Conservation (phyloP, 139 green algal genomes). For the Picochlorum sp. region DNA sequence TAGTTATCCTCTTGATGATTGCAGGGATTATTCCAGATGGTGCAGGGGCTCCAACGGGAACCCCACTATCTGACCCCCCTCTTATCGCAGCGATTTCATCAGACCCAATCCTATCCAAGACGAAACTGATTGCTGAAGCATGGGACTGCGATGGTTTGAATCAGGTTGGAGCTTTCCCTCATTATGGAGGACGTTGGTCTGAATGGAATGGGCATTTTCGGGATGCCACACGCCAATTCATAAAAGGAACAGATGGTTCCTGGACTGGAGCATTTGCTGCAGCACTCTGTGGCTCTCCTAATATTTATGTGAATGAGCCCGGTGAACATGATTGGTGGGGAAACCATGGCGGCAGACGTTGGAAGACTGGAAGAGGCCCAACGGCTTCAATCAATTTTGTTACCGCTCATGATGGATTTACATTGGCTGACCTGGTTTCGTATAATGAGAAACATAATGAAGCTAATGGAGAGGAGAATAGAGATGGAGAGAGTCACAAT, state of each 20-base stretch:
- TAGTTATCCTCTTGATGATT: constrained; percentile 3
- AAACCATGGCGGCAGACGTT: constrained; percentile 61
- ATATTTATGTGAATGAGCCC: constrained; percentile 57
- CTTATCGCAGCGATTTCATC: constrained; percentile 84
- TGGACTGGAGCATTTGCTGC: constrained; percentile 70
- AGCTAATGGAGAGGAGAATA: constrained; percentile 78
- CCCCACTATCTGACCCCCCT: constrained; percentile 76
- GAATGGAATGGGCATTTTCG: constrained; percentile 98
- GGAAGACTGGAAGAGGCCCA: constrained; percentile 61
- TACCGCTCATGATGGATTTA: constrained; percentile 95
- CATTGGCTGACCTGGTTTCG: constrained; percentile 78
- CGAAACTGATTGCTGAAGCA: constrained; percentile 95
- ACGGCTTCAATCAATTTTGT: constrained; percentile 91
- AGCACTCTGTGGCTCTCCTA: constrained; percentile 65
- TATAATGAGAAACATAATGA: constrained; percentile 98
- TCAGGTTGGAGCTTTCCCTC: constrained; percentile 92
- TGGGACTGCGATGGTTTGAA: constrained; percentile 98
- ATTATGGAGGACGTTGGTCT: constrained; percentile 87
- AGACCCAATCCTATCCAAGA: constrained; percentile 78
- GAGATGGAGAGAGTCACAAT: constrained; percentile 94
- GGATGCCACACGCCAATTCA: constrained; percentile 79
- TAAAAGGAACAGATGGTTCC: constrained; percentile 80
- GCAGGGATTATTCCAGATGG: constrained; percentile 52
- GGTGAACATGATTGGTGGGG: constrained; percentile 39
- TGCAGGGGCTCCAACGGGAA: constrained; percentile 72